Base-by-base conservation (phyloP, 2,329 filamentous ascomycete genomes). In the Botrytis aclada region DNA sequence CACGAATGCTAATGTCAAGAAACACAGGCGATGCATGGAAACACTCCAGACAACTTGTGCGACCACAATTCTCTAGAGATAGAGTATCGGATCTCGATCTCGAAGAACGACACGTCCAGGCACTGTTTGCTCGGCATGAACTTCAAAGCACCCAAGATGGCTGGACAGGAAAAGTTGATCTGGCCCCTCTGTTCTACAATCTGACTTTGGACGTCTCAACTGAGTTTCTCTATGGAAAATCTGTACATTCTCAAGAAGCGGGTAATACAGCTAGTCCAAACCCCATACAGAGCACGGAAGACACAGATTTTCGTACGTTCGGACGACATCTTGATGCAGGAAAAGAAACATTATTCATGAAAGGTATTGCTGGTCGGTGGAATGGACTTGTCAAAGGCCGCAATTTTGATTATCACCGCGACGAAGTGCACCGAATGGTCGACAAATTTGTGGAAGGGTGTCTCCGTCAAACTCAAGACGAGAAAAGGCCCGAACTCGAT, bases 171-270 rank as follows among this genome's bases (percentile, higher is more conserved):
- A 85, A 92, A 4, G 84, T 92, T 12, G 87, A 92, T 76, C 82
- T 92, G 20, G 87, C 88, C 77, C 86, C 88, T 12, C 81, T 90
- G 9, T 89, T 92, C 78, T 91, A 91, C 77, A 84, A 86, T 60
- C 85, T 92, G 77, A 91, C 90, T 0, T 84, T 92, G 20, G 90
- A 92, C 74, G 87, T 88, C 0, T 88, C 89, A 0, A 92, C 89
- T 0, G 88, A 90, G 65, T 91, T 92, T 75, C 82, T 92, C 10
- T 89, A 92, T 60, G 90, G 90, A 45, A 76, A 81, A 65, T 79
- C 77, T 6, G 78, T 80, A 16, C 45, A 80, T 14, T 79, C 76
- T 39, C 77, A 80, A 72, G 71, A 66, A 51, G 12, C 74, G 12
- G 74, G 75, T 1, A 78, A 78, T 51, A 74, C 63, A 71, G 56